phyloP scores from a whole-genome alignment of 2,329 filamentous ascomycete genomes.

The Colletotrichum karsti region DNA sequence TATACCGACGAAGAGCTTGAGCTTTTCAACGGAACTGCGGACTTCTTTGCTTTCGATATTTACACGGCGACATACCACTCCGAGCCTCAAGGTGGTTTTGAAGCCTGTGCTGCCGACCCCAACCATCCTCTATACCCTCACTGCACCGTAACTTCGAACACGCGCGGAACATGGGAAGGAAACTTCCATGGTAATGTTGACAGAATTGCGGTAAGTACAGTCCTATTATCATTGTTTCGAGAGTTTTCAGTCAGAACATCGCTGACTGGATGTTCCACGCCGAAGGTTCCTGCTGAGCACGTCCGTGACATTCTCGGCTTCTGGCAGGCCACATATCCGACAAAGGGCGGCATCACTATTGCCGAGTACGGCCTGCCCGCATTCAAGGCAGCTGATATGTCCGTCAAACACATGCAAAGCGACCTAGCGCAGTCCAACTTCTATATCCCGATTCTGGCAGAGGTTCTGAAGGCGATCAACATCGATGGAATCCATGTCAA shows the following conservation, averaged over 20 bases:
- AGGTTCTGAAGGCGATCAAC: conserved; percentile 61
- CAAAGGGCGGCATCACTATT: conserved; percentile 50
- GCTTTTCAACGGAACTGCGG: conserved; percentile 58
- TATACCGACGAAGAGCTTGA: conserved; percentile 54
- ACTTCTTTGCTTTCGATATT: conserved; percentile 65
- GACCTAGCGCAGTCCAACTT: conserved; percentile 61
- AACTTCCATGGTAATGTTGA: conserved; percentile 65
- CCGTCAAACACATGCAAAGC: conserved; percentile 47
- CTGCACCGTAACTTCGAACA: conserved; percentile 43
- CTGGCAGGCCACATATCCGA: conserved; percentile 62
- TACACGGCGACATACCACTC: conserved; percentile 51
- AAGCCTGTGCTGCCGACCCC: neutral
- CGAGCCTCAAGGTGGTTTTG: neutral
- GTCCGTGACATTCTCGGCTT: conserved; percentile 64
- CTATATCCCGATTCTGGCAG: conserved; percentile 60
- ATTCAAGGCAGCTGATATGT: conserved; percentile 52
- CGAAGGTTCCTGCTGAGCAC: conserved; percentile 57
- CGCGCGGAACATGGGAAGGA: neutral
- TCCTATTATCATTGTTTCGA: too few species aligned
- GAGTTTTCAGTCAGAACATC: too few species aligned
- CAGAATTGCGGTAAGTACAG: conserved; percentile 32
- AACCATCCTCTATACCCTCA: conserved; percentile 44
- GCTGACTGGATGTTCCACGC: too few species aligned
- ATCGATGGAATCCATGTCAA: conserved; percentile 63
- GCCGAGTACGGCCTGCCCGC: conserved; percentile 68